Evolutionary conservation across 116 monocot genomes (phyloP).

Genomic region (Phalaenopsis hybrid): DNA sequence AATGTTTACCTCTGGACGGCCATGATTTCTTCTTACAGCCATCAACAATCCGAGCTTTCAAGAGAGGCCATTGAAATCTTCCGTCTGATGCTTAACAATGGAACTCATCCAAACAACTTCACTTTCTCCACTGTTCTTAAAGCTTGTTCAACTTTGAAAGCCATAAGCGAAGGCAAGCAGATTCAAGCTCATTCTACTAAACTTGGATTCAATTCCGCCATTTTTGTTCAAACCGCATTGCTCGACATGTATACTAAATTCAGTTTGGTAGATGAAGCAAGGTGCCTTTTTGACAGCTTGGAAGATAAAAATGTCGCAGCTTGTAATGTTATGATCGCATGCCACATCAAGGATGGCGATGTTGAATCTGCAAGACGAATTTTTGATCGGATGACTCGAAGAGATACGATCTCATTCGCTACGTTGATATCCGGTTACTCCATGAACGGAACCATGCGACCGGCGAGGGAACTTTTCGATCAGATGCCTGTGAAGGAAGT

Average conservation of each 20-base stretch:
- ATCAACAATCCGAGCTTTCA: not conserved
- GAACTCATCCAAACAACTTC: conserved; percentile 28
- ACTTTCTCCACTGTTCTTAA: conserved; percentile 39
- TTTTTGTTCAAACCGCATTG: conserved; percentile 32
- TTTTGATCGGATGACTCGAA: conserved; percentile 25
- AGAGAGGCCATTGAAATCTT: conserved; percentile 25
- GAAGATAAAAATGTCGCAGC: conserved; percentile 16
- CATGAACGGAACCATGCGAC: conserved; percentile 30
- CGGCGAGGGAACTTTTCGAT: conserved; percentile 45
- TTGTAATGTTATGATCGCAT: conserved; percentile 41
- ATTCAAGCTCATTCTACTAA: conserved; percentile 30
- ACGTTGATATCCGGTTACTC: conserved; percentile 33
- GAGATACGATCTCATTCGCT: conserved; percentile 30
- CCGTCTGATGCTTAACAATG: conserved; percentile 26
- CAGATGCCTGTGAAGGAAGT: conserved; percentile 27
- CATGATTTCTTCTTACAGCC: conserved; percentile 35
- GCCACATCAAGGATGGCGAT: conserved; percentile 24
- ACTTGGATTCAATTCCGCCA: conserved; percentile 30
- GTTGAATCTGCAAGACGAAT: conserved; percentile 15
- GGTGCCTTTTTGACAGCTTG: conserved; percentile 9
- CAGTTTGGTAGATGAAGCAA: conserved; percentile 18
- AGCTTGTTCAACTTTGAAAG: conserved; percentile 35
- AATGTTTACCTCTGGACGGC: conserved; percentile 44
- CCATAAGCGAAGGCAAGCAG: conserved; percentile 35
- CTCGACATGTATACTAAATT: conserved; percentile 38